These are phyloP conservation scores for Lactarius akahatsu DNA, from an alignment of 768 basidiomycete genomes.

Conservation along the genomic window DNA sequence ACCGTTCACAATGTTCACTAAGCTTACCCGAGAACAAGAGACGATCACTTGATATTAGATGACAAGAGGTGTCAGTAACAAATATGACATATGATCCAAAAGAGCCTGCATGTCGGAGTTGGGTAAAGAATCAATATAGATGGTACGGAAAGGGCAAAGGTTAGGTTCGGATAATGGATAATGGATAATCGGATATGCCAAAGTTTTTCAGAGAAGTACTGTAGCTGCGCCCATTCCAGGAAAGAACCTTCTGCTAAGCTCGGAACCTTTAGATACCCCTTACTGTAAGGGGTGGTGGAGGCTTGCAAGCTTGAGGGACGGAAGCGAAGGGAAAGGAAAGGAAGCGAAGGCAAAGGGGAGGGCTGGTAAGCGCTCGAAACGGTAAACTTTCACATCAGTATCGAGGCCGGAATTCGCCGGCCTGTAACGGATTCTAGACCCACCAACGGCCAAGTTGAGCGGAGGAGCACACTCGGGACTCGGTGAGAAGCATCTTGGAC, in stretches of 20 bases:
- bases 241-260: background rate
- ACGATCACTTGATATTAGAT: background rate
- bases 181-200: slow-evolving; percentile 27
- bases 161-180: slow-evolving; percentile 25
- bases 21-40: slow-evolving; percentile 1
- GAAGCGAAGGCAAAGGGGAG: background rate
- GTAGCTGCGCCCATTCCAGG: slow-evolving; percentile 5
- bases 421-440: slow-evolving; percentile 18
- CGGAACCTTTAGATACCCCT: slow-evolving; percentile 20
- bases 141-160: slow-evolving; percentile 6
- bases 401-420: slow-evolving; percentile 9
- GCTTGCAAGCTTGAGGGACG: background rate
- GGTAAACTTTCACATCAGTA: slow-evolving; percentile 3
- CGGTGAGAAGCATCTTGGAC: background rate
- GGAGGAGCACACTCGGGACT: no score
- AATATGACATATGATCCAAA: background rate
- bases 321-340: background rate
- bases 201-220: slow-evolving; percentile 9
- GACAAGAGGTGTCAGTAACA: background rate
- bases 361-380: slow-evolving; percentile 5
- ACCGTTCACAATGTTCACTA: background rate
- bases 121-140: background rate
- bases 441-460: no score
- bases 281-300: background rate
- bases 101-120: background rate